Evolutionary conservation across 225 moss, liverwort and hornwort species (phyloP).

Genomic region (Physcomitrellopsis africana): DNA sequence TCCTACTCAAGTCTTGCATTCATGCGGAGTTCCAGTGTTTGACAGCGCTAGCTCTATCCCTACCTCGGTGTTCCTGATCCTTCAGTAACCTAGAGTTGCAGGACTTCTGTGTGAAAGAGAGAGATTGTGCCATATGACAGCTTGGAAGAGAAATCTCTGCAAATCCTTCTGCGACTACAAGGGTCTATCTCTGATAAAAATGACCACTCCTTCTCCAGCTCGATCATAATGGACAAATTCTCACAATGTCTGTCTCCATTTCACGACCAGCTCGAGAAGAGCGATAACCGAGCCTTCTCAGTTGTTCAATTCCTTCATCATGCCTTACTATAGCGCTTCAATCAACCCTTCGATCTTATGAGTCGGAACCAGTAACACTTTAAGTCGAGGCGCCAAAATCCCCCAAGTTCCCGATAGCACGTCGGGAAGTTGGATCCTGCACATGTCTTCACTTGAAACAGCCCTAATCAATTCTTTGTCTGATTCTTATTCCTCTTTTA

Average conservation of each 20-base stretch:
- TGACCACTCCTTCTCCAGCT: background rate
- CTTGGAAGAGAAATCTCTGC: background rate
- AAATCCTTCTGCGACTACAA: background rate
- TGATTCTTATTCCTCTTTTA: background rate
- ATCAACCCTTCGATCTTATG: background rate
- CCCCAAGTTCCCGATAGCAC: background rate
- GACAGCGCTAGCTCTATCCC: background rate
- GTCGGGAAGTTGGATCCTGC: slow-evolving; percentile 18
- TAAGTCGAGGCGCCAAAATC: slow-evolving; percentile 8
- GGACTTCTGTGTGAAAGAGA: background rate
- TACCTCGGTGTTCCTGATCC: background rate
- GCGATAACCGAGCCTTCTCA: background rate
- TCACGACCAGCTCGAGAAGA: background rate
- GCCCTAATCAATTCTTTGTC: background rate
- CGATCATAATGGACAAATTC: background rate
- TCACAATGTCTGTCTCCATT: slow-evolving; percentile 5
- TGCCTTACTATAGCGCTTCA: background rate
- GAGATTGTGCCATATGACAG: slow-evolving; percentile 12
- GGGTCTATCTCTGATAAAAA: background rate
- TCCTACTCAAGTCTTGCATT: slow-evolving; percentile 7
- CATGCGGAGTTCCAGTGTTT: slow-evolving; percentile 4
- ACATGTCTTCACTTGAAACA: background rate
- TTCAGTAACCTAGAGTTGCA: background rate
- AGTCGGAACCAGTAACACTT: background rate
- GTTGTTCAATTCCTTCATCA: background rate